Conservation (phyloP, 176 grass and related monocot genomes). For the Zoysia japonica region DNA sequence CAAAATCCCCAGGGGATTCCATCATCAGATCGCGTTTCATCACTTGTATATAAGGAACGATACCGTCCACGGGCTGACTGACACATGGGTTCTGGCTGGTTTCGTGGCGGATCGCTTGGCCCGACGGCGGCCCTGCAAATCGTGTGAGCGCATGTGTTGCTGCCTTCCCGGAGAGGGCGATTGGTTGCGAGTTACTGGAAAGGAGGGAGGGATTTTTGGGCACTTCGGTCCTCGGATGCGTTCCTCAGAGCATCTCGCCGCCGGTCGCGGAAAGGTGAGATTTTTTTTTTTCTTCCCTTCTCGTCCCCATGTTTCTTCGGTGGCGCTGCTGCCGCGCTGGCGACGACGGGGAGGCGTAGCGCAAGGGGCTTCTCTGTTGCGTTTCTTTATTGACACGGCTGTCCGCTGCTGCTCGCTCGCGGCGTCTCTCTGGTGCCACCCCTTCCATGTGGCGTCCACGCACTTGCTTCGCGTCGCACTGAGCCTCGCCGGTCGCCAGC, state of each 20-base stretch:
- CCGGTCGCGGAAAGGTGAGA: not conserved
- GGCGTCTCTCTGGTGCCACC: not conserved
- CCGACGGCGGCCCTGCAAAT: slow-evolving; percentile 1
- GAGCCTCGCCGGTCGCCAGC: slow-evolving; percentile 23
- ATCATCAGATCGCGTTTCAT: not conserved
- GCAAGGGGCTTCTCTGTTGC: not conserved
- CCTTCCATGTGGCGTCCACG: slow-evolving; percentile 29
- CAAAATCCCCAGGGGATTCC: slow-evolving; percentile 22
- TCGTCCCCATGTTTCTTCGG: not conserved
- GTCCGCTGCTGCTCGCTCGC: not conserved
- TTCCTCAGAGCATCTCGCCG: slow-evolving; percentile 21
- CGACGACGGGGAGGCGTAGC: not conserved
- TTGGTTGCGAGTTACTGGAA: not conserved
- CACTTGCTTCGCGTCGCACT: slow-evolving; percentile 37
- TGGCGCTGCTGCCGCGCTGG: not conserved
- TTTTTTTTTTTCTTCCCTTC: not conserved
- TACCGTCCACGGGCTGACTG: slow-evolving; percentile 11
- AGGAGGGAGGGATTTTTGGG: slow-evolving; percentile 7
- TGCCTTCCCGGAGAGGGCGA: not conserved
- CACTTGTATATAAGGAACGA: not conserved
- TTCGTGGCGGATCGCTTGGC: slow-evolving; percentile 21
- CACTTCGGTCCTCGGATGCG: slow-evolving; percentile 18
- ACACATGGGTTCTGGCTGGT: slow-evolving; percentile 24
- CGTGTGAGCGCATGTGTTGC: not conserved
- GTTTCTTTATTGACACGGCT: slow-evolving; percentile 4